These are phyloP conservation scores for Coniferiporia sulphurascens DNA, from an alignment of 1,284 basidiomycete genomes.

Conservation along the genomic window DNA sequence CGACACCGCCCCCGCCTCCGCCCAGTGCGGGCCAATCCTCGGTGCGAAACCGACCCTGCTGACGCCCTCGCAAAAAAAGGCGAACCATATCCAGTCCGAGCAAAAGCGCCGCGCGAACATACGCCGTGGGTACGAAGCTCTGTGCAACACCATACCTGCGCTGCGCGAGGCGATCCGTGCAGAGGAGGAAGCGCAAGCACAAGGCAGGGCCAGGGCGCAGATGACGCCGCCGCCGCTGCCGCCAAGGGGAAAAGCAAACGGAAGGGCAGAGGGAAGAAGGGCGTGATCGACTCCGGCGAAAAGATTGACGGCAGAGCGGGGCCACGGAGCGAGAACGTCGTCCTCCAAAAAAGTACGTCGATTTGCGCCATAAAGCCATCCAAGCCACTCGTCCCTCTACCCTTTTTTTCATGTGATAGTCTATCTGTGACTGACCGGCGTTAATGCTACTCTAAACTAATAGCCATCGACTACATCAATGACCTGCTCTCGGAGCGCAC, in stretches of 20 bases:
- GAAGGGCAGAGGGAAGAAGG: constrained; percentile 31
- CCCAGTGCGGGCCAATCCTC: constrained; percentile 14
- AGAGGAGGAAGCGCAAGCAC: constrained; percentile 51
- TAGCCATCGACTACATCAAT: constrained; percentile 82
- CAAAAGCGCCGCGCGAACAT: constrained; percentile 92
- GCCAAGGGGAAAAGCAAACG: constrained; percentile 29
- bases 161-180: constrained; percentile 68
- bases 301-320: constrained; percentile 76
- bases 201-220: no score
- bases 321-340: constrained; percentile 81
- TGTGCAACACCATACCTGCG: constrained; percentile 77
- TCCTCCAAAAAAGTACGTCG: constrained; percentile 73
- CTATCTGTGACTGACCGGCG: no score
- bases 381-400: no score
- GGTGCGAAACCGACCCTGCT: constrained; percentile 40
- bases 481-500: constrained; percentile 55
- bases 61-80: constrained; percentile 83
- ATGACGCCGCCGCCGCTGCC: constrained; percentile 24
- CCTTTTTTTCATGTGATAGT: no score
- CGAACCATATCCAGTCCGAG: constrained; percentile 87
- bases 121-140: constrained; percentile 78
- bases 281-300: constrained; percentile 42
- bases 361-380: no score
- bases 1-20: constrained; percentile 14
- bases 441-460: background rate